These are phyloP conservation scores for Coniosporium tulheliwenetii DNA, from an alignment of 2,329 filamentous ascomycete species.

Conservation along the genomic window DNA sequence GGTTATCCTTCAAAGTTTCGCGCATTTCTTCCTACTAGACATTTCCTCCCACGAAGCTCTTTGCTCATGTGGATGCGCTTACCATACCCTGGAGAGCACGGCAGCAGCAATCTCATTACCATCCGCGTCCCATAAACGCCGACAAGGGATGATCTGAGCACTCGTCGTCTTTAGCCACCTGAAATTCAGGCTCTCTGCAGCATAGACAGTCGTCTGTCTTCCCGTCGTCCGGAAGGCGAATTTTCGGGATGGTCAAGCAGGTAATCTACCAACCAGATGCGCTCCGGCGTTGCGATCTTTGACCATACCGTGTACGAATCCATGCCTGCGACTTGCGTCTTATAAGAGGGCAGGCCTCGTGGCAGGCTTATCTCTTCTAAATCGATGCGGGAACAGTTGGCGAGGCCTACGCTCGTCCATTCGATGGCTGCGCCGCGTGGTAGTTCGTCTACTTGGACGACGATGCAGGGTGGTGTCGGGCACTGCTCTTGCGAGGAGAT, in stretches of 20 bases:
- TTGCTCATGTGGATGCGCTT: background rate
- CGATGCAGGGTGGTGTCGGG: conserved; percentile 49
- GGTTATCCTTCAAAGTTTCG: no score
- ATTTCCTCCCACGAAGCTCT: no score
- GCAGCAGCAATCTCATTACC: conserved; percentile 3
- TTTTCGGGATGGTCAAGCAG: no score
- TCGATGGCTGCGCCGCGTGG: conserved; percentile 64
- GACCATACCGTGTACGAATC: conserved; percentile 9
- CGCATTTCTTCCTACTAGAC: no score
- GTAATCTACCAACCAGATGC: no score
- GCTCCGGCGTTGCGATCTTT: no score
- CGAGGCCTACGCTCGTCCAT: conserved; percentile 61
- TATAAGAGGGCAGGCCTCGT: conserved; percentile 7
- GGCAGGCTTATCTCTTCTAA: conserved; percentile 5
- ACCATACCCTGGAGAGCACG: background rate
- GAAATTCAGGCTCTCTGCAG: conserved; percentile 9
- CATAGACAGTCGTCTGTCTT: conserved; percentile 15
- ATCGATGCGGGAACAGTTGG: conserved; percentile 13
- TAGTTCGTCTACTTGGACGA: conserved; percentile 59
- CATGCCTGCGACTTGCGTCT: background rate
- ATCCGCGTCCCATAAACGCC: conserved; percentile 3
- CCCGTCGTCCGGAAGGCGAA: no score
- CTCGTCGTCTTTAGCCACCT: background rate
- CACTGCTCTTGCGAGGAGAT: conserved; percentile 2
- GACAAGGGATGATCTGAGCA: conserved; percentile 4